These are phyloP conservation scores for Dactylis glomerata DNA, from an alignment of 176 grass and related monocot genomes.

Conservation along the genomic window DNA sequence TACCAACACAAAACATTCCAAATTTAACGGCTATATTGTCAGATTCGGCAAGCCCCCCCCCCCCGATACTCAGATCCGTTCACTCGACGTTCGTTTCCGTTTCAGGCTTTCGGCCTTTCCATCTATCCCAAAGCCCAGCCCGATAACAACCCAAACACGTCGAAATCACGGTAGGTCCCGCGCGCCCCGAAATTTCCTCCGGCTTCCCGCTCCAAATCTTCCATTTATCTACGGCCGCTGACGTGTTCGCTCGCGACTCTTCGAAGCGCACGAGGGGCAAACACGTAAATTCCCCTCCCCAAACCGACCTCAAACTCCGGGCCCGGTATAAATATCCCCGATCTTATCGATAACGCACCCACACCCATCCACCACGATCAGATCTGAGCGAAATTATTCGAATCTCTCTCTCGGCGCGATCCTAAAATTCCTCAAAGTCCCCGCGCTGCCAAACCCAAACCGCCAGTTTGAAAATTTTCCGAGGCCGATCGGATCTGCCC, in stretches of 20 bases:
- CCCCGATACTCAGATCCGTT: background rate
- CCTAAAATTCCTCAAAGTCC: background rate
- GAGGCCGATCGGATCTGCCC: conserved; percentile 17
- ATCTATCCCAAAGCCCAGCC: background rate
- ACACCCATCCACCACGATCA: background rate
- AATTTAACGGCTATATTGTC: background rate
- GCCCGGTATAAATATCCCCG: conserved; percentile 10
- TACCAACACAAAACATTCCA: background rate
- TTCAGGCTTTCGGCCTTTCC: background rate
- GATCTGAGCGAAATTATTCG: background rate
- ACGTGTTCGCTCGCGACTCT: conserved; percentile 21
- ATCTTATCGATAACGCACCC: background rate
- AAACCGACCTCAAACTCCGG: conserved; percentile 14
- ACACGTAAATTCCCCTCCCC: background rate
- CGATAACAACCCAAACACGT: background rate
- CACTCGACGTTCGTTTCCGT: background rate
- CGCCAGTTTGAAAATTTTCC: background rate
- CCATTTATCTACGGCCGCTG: background rate
- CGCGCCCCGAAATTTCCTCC: background rate
- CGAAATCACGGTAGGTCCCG: background rate
- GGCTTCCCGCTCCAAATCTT: background rate
- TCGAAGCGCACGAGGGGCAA: background rate
- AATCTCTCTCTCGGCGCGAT: conserved; percentile 10
- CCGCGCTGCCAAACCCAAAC: background rate
- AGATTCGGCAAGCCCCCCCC: background rate